Percentiles rank a stretch among this genome's conserved stretches.
These are phyloP conservation scores for Hyphopichia burtonii DNA, from an alignment of 1,139 yeast species.

Conservation along the genomic window DNA sequence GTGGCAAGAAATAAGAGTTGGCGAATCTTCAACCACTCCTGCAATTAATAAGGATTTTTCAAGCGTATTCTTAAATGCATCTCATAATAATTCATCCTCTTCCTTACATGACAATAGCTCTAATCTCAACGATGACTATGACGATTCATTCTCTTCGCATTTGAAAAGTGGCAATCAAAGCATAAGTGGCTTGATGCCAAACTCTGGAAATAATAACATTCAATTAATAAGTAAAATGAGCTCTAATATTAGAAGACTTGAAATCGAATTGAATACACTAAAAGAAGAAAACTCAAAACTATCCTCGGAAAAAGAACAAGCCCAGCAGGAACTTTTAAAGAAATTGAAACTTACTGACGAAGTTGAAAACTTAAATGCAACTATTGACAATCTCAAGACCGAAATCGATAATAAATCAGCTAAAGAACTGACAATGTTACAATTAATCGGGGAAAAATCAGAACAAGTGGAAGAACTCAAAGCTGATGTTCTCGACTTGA, in stretches of 20 bases:
- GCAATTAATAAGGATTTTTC: slow-evolving; percentile 16
- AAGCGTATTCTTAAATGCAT: slow-evolving; percentile 13
- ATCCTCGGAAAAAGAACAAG: slow-evolving; percentile 57
- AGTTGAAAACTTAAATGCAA: slow-evolving; percentile 32
- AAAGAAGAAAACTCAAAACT: slow-evolving; percentile 62
- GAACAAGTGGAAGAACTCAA: slow-evolving; percentile 81
- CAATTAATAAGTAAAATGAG: slow-evolving; percentile 74
- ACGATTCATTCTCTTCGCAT: slow-evolving; percentile 11
- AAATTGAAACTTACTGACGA: slow-evolving; percentile 49
- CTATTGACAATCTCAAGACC: slow-evolving; percentile 32
- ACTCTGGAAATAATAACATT: slow-evolving; percentile 27
- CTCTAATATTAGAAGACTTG: slow-evolving; percentile 72
- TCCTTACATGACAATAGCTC: slow-evolving; percentile 18
- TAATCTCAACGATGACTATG: slow-evolving; percentile 11
- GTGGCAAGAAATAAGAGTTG: slow-evolving; percentile 25
- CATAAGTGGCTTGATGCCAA: slow-evolving; percentile 14
- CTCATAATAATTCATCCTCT: slow-evolving; percentile 16
- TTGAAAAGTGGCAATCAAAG: slow-evolving; percentile 10
- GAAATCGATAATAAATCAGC: slow-evolving; percentile 38
- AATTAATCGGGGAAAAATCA: slow-evolving; percentile 82
- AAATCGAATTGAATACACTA: slow-evolving; percentile 68
- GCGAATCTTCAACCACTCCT: slow-evolving; percentile 38
- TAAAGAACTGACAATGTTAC: slow-evolving; percentile 62
- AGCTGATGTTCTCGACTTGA: slow-evolving; percentile 87
- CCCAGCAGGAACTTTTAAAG: slow-evolving; percentile 62